Evolutionary conservation across 1,139 yeast species (phyloP), one percentile per base, ranked within the genome.

Genomic region (Kurtzmaniella quercitrusa): DNA sequence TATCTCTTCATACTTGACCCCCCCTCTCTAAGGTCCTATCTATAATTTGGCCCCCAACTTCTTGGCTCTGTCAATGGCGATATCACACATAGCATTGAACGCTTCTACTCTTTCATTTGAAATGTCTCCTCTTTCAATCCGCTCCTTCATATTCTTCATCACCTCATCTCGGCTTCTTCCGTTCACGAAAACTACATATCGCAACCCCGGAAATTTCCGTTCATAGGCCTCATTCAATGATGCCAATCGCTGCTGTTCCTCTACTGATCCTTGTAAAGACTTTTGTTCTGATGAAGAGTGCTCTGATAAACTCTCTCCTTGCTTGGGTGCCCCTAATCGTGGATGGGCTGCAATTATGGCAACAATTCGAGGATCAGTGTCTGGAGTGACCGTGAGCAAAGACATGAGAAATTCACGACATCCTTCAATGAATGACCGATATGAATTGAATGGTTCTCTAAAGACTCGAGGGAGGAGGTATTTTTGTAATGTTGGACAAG

Each of bases 131-230:
- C 84, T 66, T 2, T 58, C 62, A 10, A 90, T 85, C 48, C 96
- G 72, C 18, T 54, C 50, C 40, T 60, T 60, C 91, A 90, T 88
- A 53, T 82, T 72, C 21, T 65, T 63, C 81, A 87, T 83, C 19
- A 90, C 81, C 23, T 64, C 81, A 4, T 73, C 69, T 49, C 95
- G 70, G 4, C 82, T 62, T 49, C 96, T 68, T 1, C 96, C 96
- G 61, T 88, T 87, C 23, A 90, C 97, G 62, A 90, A 90, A 5
- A 87, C 91, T n/a, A 90, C 96, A 58, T 86, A 90, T 40, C 91
- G 68, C 44, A 90, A 74, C 0, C 96, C 96, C 0, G 95, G 95
- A 55, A 86, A 90, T 5, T 70, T 69, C 9, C 48, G 33, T 56
- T 90, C 97, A 59, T 90, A 90, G 41, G 57, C 54, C 1, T 69